phyloP scores from a whole-genome alignment of 345 rosid genomes.

The rapeseed (Brassica napus) region DNA sequence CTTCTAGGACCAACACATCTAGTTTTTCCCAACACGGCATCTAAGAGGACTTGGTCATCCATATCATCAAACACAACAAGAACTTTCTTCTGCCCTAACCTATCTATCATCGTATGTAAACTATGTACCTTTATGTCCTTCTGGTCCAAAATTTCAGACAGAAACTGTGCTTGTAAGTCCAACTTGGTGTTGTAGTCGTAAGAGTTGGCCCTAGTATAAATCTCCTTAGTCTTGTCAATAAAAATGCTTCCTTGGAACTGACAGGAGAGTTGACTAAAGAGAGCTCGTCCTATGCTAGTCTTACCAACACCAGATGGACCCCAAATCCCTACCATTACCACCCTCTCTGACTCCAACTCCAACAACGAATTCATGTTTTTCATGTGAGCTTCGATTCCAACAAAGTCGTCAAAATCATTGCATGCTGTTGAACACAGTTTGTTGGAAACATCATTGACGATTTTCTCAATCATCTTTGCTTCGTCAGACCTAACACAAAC shows the following conservation, averaged over 20 bases:
- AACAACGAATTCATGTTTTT: neutral
- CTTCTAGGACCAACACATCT: neutral
- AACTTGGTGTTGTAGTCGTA: slow-evolving; percentile 1
- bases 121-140: neutral
- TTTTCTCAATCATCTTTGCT: slow-evolving; percentile 8
- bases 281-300: slow-evolving; percentile 11
- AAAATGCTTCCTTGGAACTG: neutral
- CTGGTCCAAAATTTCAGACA: neutral
- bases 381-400: slow-evolving; percentile 9
- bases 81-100: slow-evolving; percentile 2
- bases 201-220: neutral
- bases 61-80: slow-evolving; percentile 9
- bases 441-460: neutral
- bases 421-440: neutral
- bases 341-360: neutral
- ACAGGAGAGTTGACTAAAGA: slow-evolving; percentile 1
- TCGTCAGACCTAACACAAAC: neutral
- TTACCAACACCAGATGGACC: slow-evolving; percentile 12
- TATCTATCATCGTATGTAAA: neutral
- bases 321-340: slow-evolving; percentile 8
- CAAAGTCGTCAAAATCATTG: neutral
- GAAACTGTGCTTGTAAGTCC: neutral
- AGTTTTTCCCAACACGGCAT: neutral
- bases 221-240: slow-evolving; percentile 15
- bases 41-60: slow-evolving; percentile 4